A percentile compares a stretch with the other conserved stretches of the same genome.
phyloP scores from a whole-genome alignment of 192 early-diverging fungal genomes.

The Chytriomyces sp. region DNA sequence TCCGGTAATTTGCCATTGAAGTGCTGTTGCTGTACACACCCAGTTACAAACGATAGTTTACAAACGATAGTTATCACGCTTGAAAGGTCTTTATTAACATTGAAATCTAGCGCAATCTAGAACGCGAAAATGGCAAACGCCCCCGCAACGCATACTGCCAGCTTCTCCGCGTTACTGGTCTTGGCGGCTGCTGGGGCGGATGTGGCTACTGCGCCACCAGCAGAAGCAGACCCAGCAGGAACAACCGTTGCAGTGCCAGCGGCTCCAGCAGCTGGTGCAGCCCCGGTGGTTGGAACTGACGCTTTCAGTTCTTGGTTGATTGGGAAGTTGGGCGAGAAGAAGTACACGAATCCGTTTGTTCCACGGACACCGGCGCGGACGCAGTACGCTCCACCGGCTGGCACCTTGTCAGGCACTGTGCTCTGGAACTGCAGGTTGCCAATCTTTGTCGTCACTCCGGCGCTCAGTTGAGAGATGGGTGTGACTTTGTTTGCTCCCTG shows the following conservation, averaged over 20 bases:
- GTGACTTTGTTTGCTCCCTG: not conserved
- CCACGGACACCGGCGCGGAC: not conserved
- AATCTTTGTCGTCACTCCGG: not conserved
- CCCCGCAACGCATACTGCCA: not conserved
- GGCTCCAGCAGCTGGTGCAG: not conserved
- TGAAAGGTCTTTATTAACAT: not conserved
- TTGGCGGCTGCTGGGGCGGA: not conserved
- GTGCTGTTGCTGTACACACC: not conserved
- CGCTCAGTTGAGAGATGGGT: not conserved
- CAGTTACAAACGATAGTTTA: not conserved
- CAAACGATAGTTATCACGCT: not conserved
- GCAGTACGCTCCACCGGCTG: not conserved
- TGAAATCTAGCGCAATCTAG: not conserved
- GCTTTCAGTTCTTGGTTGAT: not conserved
- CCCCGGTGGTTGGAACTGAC: not conserved
- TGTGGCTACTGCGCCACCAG: not conserved
- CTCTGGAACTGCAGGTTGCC: not conserved
- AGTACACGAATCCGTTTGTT: not conserved
- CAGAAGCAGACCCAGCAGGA: not conserved
- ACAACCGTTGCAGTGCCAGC: not conserved
- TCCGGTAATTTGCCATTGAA: not conserved
- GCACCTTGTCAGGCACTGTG: not conserved
- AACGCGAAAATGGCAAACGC: not conserved
- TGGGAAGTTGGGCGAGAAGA: not conserved
- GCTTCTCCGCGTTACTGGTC: not conserved